Percentiles rank a stretch among this genome's conserved stretches.
Evolutionary conservation across 768 basidiomycete species (phyloP).

Genomic region (Mycena albidolilacea): DNA sequence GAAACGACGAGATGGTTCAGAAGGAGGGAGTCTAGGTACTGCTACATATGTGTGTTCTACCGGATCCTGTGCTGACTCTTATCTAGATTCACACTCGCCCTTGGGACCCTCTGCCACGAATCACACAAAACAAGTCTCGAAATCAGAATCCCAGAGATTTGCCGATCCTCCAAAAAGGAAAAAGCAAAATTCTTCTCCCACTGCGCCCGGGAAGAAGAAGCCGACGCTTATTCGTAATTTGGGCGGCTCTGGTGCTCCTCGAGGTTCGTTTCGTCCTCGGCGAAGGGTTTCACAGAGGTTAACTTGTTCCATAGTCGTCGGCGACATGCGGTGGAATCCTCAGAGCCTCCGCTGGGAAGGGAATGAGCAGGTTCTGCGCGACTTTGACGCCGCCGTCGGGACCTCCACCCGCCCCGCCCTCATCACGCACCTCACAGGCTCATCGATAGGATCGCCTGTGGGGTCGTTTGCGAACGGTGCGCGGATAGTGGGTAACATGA

Average conservation of each 20-base stretch:
- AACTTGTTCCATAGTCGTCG: conserved; percentile 73
- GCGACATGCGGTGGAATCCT: conserved; percentile 99
- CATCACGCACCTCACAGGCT: conserved; percentile 93
- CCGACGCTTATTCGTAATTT: conserved; percentile 92
- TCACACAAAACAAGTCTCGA: conserved; percentile 69
- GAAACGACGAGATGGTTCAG: conserved; percentile 65
- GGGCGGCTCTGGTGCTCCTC: conserved; percentile 74
- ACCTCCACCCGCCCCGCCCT: conserved; percentile 94
- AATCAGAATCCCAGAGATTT: conserved; percentile 66
- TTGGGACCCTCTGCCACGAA: conserved; percentile 58
- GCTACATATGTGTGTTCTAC: conserved; percentile 31
- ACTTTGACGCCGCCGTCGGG: conserved; percentile 88
- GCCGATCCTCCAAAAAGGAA: conserved; percentile 61
- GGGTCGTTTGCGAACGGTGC: conserved; percentile 83
- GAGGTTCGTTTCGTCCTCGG: conserved; percentile 66
- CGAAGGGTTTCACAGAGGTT: neutral
- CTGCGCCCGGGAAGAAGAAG: conserved; percentile 71
- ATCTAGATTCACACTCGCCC: conserved; percentile 40
- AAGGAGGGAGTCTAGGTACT: conserved; percentile 59
- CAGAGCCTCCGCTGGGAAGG: conserved; percentile 94
- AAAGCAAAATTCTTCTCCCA: conserved; percentile 67
- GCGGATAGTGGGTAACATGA: conserved; percentile 97
- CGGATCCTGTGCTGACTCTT: conserved; percentile 11
- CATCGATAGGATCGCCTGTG: conserved; percentile 86
- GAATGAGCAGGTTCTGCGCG: conserved; percentile 91